Evolutionary conservation across 108 stramenopile species (phyloP).

Genomic region (Cyclotella cryptica): DNA sequence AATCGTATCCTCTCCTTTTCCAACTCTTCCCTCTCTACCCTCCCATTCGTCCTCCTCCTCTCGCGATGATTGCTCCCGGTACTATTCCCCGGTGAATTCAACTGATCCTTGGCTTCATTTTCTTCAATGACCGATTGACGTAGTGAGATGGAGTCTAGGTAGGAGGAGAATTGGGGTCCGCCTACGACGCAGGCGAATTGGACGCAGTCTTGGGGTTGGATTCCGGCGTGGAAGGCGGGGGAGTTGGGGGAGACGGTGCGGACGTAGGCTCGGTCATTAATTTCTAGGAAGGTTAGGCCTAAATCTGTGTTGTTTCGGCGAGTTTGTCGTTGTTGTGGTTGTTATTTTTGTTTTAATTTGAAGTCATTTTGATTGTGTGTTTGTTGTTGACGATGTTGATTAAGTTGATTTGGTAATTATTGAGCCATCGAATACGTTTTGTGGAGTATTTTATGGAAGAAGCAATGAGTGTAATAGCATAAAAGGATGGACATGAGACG

Average conservation of each 20-base stretch:
- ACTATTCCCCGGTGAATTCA: conserved; percentile 17
- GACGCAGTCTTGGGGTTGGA: conserved; percentile 72
- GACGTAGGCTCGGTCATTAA: conserved; percentile 83
- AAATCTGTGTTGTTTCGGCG: conserved; percentile 28
- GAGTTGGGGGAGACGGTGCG: conserved; percentile 61
- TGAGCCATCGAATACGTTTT: too few relatives aligned
- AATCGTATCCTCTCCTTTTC: conserved; percentile 21
- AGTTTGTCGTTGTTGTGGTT: too few relatives aligned
- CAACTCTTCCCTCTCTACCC: conserved; percentile 5
- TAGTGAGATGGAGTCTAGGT: conserved; percentile 15
- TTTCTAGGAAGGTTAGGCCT: conserved; percentile 83
- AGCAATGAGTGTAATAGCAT: too few relatives aligned
- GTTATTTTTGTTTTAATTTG: too few relatives aligned
- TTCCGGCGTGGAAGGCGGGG: conserved; percentile 61
- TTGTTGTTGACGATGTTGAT: background rate
- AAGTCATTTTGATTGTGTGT: background rate
- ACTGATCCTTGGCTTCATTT: too few relatives aligned
- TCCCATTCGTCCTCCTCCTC: conserved; percentile 6
- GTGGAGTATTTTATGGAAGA: too few relatives aligned
- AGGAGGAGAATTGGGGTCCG: conserved; percentile 36
- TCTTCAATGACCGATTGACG: conserved; percentile 1
- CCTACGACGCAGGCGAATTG: conserved; percentile 81
- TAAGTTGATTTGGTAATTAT: too few relatives aligned
- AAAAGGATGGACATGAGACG: too few relatives aligned
- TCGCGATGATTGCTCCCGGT: background rate